Evolutionary conservation across 2,329 filamentous ascomycete species (phyloP), one percentile per base, ranked within the genome.

Genomic region (Penicillium sp.): DNA sequence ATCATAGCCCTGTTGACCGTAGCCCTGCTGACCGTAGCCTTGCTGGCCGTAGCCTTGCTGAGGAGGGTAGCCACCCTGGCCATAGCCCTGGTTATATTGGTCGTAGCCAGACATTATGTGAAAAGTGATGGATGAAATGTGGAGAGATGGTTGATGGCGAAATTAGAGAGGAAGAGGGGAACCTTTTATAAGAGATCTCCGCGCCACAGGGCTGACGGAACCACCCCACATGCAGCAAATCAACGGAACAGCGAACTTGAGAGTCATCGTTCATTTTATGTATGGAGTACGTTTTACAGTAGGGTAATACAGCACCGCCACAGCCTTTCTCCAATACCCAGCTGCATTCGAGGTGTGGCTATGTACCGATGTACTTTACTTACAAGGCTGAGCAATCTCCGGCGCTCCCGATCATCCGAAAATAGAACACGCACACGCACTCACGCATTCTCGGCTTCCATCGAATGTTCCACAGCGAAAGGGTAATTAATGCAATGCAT

Each of bases 81-180:
- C 53, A 56, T 61, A 60, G 44, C 60, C 60, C 42, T 58, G 55
- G 44, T 60, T 58, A 44, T 63, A 59, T 38, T 64, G 59, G 46
- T 58, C 55, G 61, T 64, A 65, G 44, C 63, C 62, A 33, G 61
- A 60, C 56, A 62, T 62, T 29, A 23, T 53, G 39, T 45, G 38
- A 31, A 45, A 44, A 44, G 28, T 35, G 43, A 38, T 50, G 54
- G 42, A 42, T 24, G 28, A 38, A 44, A 37, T 20, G 39, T 38
- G 40, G 24, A 49, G 49, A 41, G 41, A 32, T 40, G 44, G 37
- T 6, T 32, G 44, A 46, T 39, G 37, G 28, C 33, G 37, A 18
- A 31, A 25, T n/a, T 31, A 18, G 35, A 32, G 47, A 28, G 42
- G 42, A 37, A 27, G 25, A 29, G 35, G 38, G 20, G 38, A n/a